Evolutionary conservation across 176 grass and related monocot species (phyloP).

Genomic region (Oropetium thomaeum): DNA sequence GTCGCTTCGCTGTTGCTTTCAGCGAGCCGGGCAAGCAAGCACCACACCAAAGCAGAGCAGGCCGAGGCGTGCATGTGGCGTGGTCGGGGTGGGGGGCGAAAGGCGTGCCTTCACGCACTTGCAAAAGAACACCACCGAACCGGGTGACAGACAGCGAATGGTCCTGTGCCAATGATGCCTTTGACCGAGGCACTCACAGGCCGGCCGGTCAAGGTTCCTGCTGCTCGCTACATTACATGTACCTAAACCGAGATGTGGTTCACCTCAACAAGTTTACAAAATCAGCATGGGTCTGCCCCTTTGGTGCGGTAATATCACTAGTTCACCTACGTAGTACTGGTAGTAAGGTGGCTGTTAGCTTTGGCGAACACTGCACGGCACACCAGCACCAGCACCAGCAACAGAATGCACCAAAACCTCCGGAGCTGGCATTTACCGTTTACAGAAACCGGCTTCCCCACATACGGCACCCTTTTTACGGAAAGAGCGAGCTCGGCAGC

Average conservation of each 20-base stretch:
- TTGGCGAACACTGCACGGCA: neutral
- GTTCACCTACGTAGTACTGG: no score
- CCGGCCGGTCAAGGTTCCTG: neutral
- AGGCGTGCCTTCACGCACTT: neutral
- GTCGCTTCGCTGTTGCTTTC: conserved; percentile 24
- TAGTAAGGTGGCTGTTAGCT: no score
- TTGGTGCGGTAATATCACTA: neutral
- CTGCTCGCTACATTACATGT: neutral
- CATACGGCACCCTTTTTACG: neutral
- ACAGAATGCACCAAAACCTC: no score
- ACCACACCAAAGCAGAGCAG: neutral
- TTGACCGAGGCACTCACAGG: conserved; percentile 17
- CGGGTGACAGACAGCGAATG: neutral
- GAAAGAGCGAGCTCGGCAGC: neutral
- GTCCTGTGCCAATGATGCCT: neutral
- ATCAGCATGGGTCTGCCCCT: neutral
- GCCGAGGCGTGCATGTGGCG: conserved; percentile 31
- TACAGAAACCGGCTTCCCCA: neutral
- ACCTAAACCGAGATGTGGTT: neutral
- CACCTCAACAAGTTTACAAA: neutral
- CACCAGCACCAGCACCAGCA: no score
- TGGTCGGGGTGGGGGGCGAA: no score
- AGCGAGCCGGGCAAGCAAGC: neutral
- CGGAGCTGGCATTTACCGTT: neutral
- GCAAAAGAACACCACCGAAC: neutral